Percentiles rank a stretch among this genome's conserved stretches.
Conservation (phyloP, 768 basidiomycete species). For the Gymnopilus junonius region DNA sequence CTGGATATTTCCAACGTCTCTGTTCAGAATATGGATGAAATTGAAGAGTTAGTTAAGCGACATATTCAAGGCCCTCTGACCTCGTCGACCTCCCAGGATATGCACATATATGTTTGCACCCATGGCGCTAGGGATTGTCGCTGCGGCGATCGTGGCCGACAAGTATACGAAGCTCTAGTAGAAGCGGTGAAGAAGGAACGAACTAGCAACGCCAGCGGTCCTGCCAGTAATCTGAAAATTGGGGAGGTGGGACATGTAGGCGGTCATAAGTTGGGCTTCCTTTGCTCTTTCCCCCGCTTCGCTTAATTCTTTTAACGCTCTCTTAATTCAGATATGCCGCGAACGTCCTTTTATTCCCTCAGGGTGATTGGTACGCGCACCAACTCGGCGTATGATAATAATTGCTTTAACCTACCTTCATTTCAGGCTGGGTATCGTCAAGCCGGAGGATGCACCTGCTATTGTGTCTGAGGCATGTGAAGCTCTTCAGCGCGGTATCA, state of each 20-base stretch:
- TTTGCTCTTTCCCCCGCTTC: neutral
- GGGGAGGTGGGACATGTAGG: constrained; percentile 81
- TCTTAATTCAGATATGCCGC: constrained; percentile 60
- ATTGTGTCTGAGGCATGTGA: constrained; percentile 51
- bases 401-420: neutral
- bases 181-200: constrained; percentile 51
- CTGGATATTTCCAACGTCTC: constrained; percentile 55
- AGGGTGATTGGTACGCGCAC: constrained; percentile 68
- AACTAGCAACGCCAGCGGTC: constrained; percentile 28
- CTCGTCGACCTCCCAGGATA: constrained; percentile 20
- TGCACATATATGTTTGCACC: constrained; percentile 74
- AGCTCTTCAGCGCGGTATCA: constrained; percentile 24
- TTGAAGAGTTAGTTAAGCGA: constrained; percentile 40
- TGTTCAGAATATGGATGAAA: constrained; percentile 52
- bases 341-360: constrained; percentile 70
- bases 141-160: constrained; percentile 69
- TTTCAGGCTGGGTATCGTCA: constrained; percentile 65
- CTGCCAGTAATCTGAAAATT: constrained; percentile 43
- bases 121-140: constrained; percentile 81
- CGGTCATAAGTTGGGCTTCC: constrained; percentile 63
- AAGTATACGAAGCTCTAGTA: constrained; percentile 56
- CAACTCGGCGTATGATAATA: neutral
- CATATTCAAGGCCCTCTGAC: constrained; percentile 26
- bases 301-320: neutral
- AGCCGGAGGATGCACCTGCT: constrained; percentile 56